Evolutionary conservation across 768 basidiomycete species (phyloP).

Genomic region (Tubosaeta sp.): DNA sequence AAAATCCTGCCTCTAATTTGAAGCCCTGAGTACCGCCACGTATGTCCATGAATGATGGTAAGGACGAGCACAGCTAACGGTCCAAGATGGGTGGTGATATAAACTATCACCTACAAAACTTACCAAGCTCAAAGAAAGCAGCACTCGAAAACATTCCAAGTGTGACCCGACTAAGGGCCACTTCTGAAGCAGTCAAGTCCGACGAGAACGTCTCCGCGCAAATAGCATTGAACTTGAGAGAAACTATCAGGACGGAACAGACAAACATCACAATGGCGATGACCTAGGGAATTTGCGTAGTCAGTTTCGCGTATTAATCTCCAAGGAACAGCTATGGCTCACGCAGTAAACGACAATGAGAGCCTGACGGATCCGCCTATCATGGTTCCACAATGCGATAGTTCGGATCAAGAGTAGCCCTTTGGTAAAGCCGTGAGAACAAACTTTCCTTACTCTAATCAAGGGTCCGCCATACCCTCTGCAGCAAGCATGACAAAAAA

Average conservation of each 20-base stretch:
- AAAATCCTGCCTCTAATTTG: not conserved
- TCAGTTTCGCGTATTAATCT: not conserved
- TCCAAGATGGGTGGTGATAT: not conserved
- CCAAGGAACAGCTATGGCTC: not conserved
- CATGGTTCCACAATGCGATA: constrained; percentile 5
- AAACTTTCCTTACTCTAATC: not conserved
- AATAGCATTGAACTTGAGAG: constrained; percentile 4
- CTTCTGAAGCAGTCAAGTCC: not conserved
- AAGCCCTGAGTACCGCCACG: not conserved
- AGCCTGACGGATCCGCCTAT: not conserved
- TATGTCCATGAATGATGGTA: constrained; percentile 3
- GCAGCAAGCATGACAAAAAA: constrained; percentile 2
- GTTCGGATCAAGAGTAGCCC: constrained; percentile 12
- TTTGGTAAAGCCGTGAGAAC: not conserved
- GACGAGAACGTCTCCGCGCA: constrained; percentile 4
- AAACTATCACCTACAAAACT: not conserved
- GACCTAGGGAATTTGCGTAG: not conserved
- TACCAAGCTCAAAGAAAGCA: constrained; percentile 10
- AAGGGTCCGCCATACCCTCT: constrained; percentile 1
- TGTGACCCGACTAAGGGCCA: constrained; percentile 4
- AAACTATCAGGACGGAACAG: not conserved
- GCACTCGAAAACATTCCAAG: constrained; percentile 8
- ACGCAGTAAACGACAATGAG: constrained; percentile 3
- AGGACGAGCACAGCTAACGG: constrained; percentile 6
- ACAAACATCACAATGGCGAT: constrained; percentile 1